Evolutionary conservation across 2,329 filamentous ascomycete genomes (phyloP).

Genomic region (Colletotrichum theobromicola): DNA sequence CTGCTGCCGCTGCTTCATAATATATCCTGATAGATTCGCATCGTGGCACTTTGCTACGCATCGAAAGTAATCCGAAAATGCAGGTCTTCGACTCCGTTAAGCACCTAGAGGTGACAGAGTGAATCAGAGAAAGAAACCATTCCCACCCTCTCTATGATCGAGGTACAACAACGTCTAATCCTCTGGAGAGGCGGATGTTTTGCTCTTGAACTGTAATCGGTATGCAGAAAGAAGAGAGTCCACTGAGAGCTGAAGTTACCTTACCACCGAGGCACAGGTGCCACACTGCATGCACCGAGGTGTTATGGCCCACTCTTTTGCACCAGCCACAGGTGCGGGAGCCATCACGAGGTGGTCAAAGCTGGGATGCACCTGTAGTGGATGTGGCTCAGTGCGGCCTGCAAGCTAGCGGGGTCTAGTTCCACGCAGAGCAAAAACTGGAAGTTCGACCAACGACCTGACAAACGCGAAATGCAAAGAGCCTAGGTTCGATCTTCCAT

Average conservation of each 20-base stretch:
- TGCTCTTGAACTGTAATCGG: neutral
- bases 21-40: neutral
- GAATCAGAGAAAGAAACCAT: neutral
- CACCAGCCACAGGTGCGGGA: neutral
- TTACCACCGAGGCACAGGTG: no score
- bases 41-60: neutral
- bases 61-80: neutral
- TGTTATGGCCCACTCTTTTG: neutral
- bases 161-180: neutral
- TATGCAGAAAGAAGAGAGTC: neutral
- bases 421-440: neutral
- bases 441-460: neutral
- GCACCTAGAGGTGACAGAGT: neutral
- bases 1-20: neutral
- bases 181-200: neutral
- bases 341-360: neutral
- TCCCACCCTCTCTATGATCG: neutral
- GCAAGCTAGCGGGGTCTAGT: neutral
- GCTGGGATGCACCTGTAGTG: neutral
- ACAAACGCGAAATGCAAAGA: neutral
- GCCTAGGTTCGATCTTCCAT: conserved; percentile 10
- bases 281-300: no score
- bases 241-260: neutral
- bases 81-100: neutral
- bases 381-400: neutral